phyloP scores from a whole-genome alignment of 169 alveolate species.

The Plasmodium fragile region DNA sequence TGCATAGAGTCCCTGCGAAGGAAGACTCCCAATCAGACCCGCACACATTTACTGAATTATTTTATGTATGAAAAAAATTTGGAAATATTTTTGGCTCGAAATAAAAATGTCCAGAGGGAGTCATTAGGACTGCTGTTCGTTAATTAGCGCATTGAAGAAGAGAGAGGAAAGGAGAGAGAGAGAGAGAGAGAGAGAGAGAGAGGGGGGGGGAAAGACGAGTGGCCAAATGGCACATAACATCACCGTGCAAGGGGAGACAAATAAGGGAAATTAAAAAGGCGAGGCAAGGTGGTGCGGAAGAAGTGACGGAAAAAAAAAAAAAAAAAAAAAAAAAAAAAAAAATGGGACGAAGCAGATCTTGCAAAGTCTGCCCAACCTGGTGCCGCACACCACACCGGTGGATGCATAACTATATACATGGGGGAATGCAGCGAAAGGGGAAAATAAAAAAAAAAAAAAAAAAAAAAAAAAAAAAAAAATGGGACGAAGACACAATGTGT shows the following conservation, averaged over 20 bases:
- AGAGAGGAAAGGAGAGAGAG: too few species aligned
- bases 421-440: not conserved
- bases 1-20: constrained; percentile 34
- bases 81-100: constrained; percentile 22
- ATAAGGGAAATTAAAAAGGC: not conserved
- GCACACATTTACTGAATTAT: constrained; percentile 9
- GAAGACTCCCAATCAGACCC: not conserved
- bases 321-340: not conserved
- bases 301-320: not conserved
- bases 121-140: constrained; percentile 45
- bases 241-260: not conserved
- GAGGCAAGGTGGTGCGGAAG: not conserved
- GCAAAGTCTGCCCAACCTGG: not conserved
- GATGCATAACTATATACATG: not conserved
- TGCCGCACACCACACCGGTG: not conserved
- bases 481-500: not conserved
- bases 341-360: not conserved
- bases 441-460: too few species aligned
- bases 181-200: too few species aligned
- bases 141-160: constrained; percentile 1
- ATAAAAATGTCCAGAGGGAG: constrained; percentile 41
- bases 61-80: constrained; percentile 54
- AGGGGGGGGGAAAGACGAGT: not conserved
- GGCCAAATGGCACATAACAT: not conserved
- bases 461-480: not conserved